Evolutionary conservation across 768 basidiomycete genomes (phyloP), one percentile per base, ranked within the genome.

Genomic region (Kwoniella sp.): DNA sequence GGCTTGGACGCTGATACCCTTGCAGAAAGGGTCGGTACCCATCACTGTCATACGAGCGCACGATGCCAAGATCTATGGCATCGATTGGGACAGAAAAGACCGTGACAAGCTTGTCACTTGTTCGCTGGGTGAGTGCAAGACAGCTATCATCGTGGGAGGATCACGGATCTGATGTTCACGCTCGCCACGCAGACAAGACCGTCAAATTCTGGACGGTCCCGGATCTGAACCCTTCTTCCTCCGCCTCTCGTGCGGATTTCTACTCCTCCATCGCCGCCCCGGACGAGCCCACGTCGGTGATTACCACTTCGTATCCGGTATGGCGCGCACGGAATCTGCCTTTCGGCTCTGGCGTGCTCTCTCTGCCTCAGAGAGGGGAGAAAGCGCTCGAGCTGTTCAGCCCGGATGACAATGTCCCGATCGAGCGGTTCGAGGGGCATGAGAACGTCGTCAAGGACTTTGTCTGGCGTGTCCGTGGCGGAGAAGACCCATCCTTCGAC

Each of bases 391-490:
- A 90, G 67, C 87, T 96, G 84, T 96, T 84, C 78, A 78, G 79
- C 1, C 70, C 78, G 22, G 75, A 76, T 17, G 52, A 52, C 17
- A 44, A 60, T 15, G 46, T 59, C 15, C 73, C 75, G 0, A 82
- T 89, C 5, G 83, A 87, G 59, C 76, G 78, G 6, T 93, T 92
- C 60, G 86, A 88, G 60, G 91, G 90, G 0, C 90, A 93, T 73
- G 81, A 83, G 0, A 90, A 93, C 58, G 89, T 91, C 2, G 93
- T 98, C 17, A 95, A 93, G 66, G 93, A 99, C 75, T 99, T 93
- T 70, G 91, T 99, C 1, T 99, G 95, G 95, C 78, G 95, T 54
- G 82, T 79, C 0, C 50, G 76, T 46, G 80, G 79, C 2, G 78
- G 77, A 0, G 62, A 73, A 10, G 71, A 79, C 65, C 81, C 84